Percentiles rank a stretch among this genome's conserved stretches.
phyloP scores from a whole-genome alignment of 2,329 filamentous ascomycete genomes.

The Fusarium sororula region DNA sequence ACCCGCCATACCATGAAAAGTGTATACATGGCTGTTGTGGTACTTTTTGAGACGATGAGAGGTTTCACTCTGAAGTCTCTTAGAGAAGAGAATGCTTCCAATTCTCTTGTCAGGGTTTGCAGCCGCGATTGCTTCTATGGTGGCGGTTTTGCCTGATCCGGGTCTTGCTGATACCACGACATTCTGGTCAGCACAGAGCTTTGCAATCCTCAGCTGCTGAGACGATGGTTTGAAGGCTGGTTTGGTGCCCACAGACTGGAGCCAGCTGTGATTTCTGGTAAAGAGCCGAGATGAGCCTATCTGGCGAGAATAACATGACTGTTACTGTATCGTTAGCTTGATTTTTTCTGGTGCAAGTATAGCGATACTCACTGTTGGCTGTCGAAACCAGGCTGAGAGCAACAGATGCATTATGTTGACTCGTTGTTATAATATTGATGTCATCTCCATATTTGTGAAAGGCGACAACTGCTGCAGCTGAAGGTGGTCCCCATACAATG shows the following conservation, averaged over 20 bases:
- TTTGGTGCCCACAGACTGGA: background rate
- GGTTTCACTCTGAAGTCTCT: conserved; percentile 41
- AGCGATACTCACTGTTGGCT: conserved; percentile 3
- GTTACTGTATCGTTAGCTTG: background rate
- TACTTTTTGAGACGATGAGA: conserved; percentile 33
- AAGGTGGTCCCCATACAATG: no score
- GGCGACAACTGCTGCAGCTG: background rate
- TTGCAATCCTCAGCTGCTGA: conserved; percentile 40
- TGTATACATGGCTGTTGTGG: conserved; percentile 32
- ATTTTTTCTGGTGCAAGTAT: background rate
- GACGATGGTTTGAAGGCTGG: conserved; percentile 31
- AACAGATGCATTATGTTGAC: background rate
- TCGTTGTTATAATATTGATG: background rate
- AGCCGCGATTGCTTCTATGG: conserved; percentile 43
- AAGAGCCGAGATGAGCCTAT: background rate
- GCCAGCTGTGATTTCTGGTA: background rate
- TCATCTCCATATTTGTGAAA: background rate
- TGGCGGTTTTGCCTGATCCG: conserved; percentile 47
- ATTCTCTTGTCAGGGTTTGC: conserved; percentile 33
- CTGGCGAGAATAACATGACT: background rate
- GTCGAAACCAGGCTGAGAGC: background rate
- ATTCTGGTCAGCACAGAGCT: conserved; percentile 37
- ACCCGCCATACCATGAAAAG: conserved; percentile 42
- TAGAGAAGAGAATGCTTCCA: conserved; percentile 42
- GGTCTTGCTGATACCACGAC: conserved; percentile 47